phyloP scores from a whole-genome alignment of 495 filamentous ascomycete genomes.

The Oidiodendron maius region DNA sequence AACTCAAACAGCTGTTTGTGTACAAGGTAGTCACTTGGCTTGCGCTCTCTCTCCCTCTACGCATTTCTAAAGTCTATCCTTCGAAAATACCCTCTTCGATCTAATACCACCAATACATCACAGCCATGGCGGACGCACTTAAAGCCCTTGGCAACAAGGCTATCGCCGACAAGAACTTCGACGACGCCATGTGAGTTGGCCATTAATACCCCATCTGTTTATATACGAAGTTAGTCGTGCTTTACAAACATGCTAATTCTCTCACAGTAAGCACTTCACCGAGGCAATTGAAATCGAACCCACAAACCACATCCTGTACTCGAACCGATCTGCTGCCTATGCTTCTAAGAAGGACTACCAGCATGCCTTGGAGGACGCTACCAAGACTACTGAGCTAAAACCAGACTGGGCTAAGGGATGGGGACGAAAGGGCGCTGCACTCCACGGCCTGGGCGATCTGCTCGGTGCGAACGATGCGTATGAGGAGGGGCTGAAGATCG shows the following conservation, averaged over 20 bases:
- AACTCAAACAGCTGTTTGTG: not conserved
- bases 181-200: constrained; percentile 81
- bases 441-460: constrained; percentile 81
- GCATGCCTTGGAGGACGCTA: constrained; percentile 80
- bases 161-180: constrained; percentile 92
- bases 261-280: constrained; percentile 80
- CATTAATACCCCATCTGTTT: too few relatives aligned
- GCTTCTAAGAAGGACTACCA: constrained; percentile 83
- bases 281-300: constrained; percentile 88
- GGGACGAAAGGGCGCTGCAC: constrained; percentile 83
- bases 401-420: constrained; percentile 98
- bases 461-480: constrained; percentile 82
- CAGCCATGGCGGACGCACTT: constrained; percentile 49
- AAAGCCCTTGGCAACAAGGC: constrained; percentile 98
- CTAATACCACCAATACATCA: not conserved
- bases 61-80: not conserved
- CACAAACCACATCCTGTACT: constrained; percentile 91
- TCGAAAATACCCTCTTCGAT: not conserved
- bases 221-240: too few relatives aligned
- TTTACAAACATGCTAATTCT: constrained; percentile 4
- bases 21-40: too few relatives aligned
- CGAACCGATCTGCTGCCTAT: constrained; percentile 95
- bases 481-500: constrained; percentile 83
- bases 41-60: not conserved
- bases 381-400: constrained; percentile 88